phyloP scores from a whole-genome alignment of 1,284 basidiomycete genomes.

The Ganoderma multipileum region DNA sequence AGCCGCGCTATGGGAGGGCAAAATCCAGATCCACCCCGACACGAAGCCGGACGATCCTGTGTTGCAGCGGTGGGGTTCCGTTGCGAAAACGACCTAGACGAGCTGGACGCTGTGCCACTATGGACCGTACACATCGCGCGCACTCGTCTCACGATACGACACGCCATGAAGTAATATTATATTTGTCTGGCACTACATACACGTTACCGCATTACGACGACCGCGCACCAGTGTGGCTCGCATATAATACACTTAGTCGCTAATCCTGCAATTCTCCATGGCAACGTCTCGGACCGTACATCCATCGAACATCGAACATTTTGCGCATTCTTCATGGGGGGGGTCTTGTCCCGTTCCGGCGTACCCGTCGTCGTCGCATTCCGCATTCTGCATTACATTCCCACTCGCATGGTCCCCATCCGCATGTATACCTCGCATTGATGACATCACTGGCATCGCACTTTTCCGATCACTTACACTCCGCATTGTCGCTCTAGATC shows the following conservation, averaged over 20 bases:
- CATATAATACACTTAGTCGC: background rate
- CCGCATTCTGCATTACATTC: background rate
- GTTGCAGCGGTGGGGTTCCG: slow-evolving; percentile 47
- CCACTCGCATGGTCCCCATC: background rate
- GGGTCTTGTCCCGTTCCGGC: background rate
- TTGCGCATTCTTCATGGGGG: background rate
- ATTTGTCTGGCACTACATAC: background rate
- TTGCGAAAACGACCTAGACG: slow-evolving; percentile 27
- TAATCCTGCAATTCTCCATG: background rate
- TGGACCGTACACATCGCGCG: slow-evolving; percentile 20
- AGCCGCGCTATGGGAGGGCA: slow-evolving; percentile 82
- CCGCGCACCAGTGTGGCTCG: background rate
- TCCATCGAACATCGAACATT: background rate
- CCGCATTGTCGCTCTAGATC: background rate
- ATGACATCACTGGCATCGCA: background rate
- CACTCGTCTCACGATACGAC: slow-evolving; percentile 12
- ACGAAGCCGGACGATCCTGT: slow-evolving; percentile 63
- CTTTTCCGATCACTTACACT: background rate
- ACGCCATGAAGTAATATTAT: slow-evolving; percentile 10
- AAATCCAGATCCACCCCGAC: slow-evolving; percentile 87
- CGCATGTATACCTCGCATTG: background rate
- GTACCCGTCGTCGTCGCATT: background rate
- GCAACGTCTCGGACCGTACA: background rate
- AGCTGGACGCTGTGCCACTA: slow-evolving; percentile 20
- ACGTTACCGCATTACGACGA: background rate